Conservation (phyloP, 768 basidiomycete genomes). For the Paxillus involutus region DNA sequence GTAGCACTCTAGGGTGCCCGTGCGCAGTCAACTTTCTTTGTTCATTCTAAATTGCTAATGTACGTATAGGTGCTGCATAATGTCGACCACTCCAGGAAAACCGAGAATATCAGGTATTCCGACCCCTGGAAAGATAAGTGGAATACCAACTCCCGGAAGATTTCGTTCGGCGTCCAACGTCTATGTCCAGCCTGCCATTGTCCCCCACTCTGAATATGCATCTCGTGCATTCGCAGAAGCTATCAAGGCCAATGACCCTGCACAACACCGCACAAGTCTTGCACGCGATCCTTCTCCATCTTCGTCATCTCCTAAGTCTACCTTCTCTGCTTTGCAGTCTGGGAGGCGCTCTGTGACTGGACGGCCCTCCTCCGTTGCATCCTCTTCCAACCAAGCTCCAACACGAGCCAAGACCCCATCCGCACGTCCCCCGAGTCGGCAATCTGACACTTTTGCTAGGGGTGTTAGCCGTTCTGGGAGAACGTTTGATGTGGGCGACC, state of each 20-base stretch:
- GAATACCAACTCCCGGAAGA: conserved; percentile 72
- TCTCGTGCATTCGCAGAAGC: conserved; percentile 78
- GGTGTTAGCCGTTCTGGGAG: conserved; percentile 44
- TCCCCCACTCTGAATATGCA: conserved; percentile 55
- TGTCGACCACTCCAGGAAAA: conserved; percentile 47
- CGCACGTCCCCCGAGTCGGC: conserved; percentile 63
- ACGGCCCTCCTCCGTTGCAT: conserved; percentile 62
- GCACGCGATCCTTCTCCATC: conserved; percentile 39
- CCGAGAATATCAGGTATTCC: conserved; percentile 43
- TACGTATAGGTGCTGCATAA: conserved; percentile 8
- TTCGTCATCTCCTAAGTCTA: conserved; percentile 45
- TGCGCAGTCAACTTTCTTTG: no score
- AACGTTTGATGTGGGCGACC: conserved; percentile 71
- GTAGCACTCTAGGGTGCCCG: no score
- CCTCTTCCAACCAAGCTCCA: conserved; percentile 45
- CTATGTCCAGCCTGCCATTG: conserved; percentile 33
- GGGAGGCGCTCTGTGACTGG: conserved; percentile 49
- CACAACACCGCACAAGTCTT: conserved; percentile 56
- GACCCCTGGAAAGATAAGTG: conserved; percentile 44
- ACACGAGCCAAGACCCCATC: conserved; percentile 53
- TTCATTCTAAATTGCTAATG: no score
- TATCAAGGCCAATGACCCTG: conserved; percentile 78
- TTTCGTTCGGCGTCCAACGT: conserved; percentile 64
- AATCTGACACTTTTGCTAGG: conserved; percentile 57
- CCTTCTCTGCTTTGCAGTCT: conserved; percentile 41